Percentiles rank a stretch among this genome's conserved stretches.
These are phyloP conservation scores for Penicillium nordicum DNA, from an alignment of 2,329 filamentous ascomycete genomes.

Conservation along the genomic window DNA sequence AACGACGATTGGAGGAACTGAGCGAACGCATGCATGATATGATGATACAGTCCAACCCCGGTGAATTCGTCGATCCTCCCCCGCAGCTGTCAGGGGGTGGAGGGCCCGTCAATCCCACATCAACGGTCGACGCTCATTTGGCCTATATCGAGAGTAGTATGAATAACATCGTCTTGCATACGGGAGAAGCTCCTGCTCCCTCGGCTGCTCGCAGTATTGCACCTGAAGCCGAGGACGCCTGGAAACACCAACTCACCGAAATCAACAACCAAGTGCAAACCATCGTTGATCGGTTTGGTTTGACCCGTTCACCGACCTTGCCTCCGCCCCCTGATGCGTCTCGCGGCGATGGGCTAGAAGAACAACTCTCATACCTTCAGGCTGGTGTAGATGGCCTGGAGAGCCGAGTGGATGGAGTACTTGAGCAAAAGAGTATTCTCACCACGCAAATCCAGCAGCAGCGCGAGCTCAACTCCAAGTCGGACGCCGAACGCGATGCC, in stretches of 20 bases:
- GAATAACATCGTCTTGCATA: constrained; percentile 56
- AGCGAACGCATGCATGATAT: constrained; percentile 66
- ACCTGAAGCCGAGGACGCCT: constrained; percentile 44
- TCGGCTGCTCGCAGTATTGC: background rate
- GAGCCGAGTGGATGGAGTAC: constrained; percentile 68
- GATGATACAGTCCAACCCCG: constrained; percentile 50
- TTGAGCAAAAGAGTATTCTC: constrained; percentile 84
- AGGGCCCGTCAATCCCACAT: constrained; percentile 26
- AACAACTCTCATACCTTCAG: constrained; percentile 73
- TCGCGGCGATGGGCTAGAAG: constrained; percentile 55
- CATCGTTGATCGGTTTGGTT: constrained; percentile 50
- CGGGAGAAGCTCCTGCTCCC: constrained; percentile 3
- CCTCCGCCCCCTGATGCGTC: constrained; percentile 58
- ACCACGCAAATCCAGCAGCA: constrained; percentile 94
- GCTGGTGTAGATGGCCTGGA: constrained; percentile 76
- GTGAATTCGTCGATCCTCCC: constrained; percentile 37
- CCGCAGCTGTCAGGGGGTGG: constrained; percentile 33
- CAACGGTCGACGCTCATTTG: constrained; percentile 55
- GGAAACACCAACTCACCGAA: constrained; percentile 51
- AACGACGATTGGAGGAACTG: constrained; percentile 63
- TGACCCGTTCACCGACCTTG: constrained; percentile 46
- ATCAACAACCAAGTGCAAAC: constrained; percentile 64
- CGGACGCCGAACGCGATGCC: constrained; percentile 59
- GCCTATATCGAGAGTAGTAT: constrained; percentile 69
- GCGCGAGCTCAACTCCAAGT: constrained; percentile 84